Evolutionary conservation across 1,284 basidiomycete genomes (phyloP), one percentile per base, ranked within the genome.

Genomic region (Peniophora sp.): DNA sequence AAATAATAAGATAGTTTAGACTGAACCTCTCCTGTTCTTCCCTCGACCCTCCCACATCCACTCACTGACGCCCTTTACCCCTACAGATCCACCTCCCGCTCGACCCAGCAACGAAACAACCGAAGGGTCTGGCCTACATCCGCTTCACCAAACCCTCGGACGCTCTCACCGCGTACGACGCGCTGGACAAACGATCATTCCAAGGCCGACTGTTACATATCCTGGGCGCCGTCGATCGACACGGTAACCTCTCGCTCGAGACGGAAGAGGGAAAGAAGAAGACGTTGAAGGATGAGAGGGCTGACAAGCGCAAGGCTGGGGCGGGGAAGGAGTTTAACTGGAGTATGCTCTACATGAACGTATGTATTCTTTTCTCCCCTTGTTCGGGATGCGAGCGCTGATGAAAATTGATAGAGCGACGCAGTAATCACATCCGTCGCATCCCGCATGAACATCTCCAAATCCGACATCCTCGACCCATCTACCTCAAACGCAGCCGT

Each of bases 321-420:
- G 85, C 88, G 5, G 83, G 85, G 34, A 86, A 85, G 58, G 92
- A 92, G 55, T 95, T 97, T 62, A 97, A 96, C 67, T 99, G 96
- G 96, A 86, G 85, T 44, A 90, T 92, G 75, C 67, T 98, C 54
- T 98, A 96, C 64, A 96, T 98, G 92, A 98, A 97, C 74, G 93
- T 94, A 71, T 68, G 90, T 85, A 53, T 48, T 22, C 51, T 52
- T 42, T 49, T 43, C 44, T 17, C 10, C 36, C 27, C 12, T 17
- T 56, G 54, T 57, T 60, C 53, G 52, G n/a, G n/a, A n/a, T n/a
- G n/a, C n/a, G n/a, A n/a, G n/a, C n/a, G n/a, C n/a, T n/a, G n/a
- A n/a, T n/a, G n/a, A n/a, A n/a, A n/a, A n/a, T n/a, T n/a, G n/a
- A 15, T 61, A 96, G 92, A 88, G 87, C 57, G 68, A 70, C 45